Evolutionary conservation across 352 stramenopile genomes (phyloP).

Genomic region (Pilasporangium apinafurcum): DNA sequence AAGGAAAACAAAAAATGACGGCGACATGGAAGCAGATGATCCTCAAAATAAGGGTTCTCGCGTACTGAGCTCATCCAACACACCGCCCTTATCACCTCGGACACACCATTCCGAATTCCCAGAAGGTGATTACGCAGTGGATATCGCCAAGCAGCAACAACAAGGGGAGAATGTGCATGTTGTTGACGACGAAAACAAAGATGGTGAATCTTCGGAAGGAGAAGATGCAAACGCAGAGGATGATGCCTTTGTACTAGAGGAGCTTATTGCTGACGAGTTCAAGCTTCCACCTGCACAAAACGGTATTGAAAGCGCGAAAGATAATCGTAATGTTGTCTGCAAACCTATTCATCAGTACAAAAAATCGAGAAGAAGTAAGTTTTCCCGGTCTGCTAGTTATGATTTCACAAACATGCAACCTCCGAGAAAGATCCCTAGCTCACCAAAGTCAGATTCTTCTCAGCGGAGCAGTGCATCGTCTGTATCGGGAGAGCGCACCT

Average conservation of each 20-base stretch:
- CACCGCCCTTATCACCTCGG: no score
- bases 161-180: conserved; percentile 9
- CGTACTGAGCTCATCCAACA: no score
- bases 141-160: not conserved
- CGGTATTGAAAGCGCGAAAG: not conserved
- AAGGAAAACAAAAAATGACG: conserved; percentile 36
- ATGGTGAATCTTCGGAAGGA: conserved; percentile 9
- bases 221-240: conserved; percentile 20
- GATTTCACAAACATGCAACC: conserved; percentile 51
- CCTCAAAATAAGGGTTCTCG: no score
- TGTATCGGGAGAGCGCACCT: no score
- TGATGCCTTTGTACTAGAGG: conserved; percentile 7
- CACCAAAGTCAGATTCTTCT: no score
- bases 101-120: conserved; percentile 1
- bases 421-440: no score
- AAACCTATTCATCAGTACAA: conserved; percentile 2
- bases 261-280: conserved; percentile 4
- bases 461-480: no score
- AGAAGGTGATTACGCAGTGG: no score
- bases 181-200: conserved; percentile 13
- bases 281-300: conserved; percentile 1
- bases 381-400: conserved; percentile 65
- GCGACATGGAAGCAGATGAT: conserved; percentile 3
- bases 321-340: not conserved
- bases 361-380: conserved; percentile 39